Evolutionary conservation across 805 yeast genomes (phyloP).

Genomic region (Saccharomycopsis olivae): DNA sequence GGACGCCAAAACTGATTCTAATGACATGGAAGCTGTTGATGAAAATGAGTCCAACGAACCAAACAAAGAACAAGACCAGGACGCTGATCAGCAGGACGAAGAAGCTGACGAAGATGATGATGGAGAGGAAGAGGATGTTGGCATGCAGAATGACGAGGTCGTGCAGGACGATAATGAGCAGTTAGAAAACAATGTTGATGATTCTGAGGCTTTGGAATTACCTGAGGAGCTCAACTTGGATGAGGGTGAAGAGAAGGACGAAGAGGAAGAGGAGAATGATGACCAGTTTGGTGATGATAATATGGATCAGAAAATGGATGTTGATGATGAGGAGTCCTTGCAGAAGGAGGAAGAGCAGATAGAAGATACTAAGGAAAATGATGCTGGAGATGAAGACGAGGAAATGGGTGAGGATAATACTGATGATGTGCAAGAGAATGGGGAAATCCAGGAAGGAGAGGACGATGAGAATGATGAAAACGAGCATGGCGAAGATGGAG

Average conservation of each 20-base stretch:
- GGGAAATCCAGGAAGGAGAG: constrained; percentile 23
- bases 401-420: constrained; percentile 21
- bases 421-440: constrained; percentile 27
- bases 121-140: constrained; percentile 33
- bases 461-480: constrained; percentile 20
- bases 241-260: constrained; percentile 54
- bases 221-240: constrained; percentile 91
- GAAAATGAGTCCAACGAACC: constrained; percentile 25
- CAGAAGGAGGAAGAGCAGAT: constrained; percentile 22
- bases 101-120: constrained; percentile 39
- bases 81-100: constrained; percentile 30
- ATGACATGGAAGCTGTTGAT: constrained; percentile 35
- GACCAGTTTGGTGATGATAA: constrained; percentile 24
- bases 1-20: constrained; percentile 41
- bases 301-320: constrained; percentile 16
- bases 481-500: constrained; percentile 19
- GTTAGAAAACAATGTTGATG: constrained; percentile 66
- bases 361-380: constrained; percentile 22
- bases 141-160: constrained; percentile 41
- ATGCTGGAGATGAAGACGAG: constrained; percentile 24
- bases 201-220: constrained; percentile 74
- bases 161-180: constrained; percentile 58
- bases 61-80: constrained; percentile 26
- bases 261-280: constrained; percentile 32
- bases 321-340: constrained; percentile 27